Base-by-base conservation (phyloP, 2,329 filamentous ascomycete genomes). In the Phoma herbarum region DNA sequence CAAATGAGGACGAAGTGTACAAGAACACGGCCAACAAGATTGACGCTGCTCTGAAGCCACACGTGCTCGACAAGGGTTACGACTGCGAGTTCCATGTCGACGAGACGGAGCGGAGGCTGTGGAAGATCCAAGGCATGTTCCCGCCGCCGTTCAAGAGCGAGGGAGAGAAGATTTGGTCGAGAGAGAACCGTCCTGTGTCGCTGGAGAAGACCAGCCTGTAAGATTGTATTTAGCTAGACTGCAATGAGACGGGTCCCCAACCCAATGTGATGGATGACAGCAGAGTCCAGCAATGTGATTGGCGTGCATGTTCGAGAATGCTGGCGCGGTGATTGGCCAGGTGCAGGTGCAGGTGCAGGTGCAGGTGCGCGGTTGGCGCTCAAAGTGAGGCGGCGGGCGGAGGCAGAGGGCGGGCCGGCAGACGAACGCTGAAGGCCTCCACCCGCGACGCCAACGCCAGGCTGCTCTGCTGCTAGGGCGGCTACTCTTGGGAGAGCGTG, bases 1-100 rank as follows among this genome's bases (percentile, higher is more conserved):
- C 68, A 14, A 54, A 72, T 10, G 59, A 65, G 2, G 66, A 68
- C 6, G 46, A 50, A 12, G 42, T 29, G n/a, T 62, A 63, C 42
- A 46, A 37, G 11, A 39, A 42, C 9, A 52, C 62, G 3, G 53
- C 54, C 14, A 59, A 52, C 22, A 41, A 39, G 16, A 60, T 81
- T 2, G 73, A 79, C 23, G n/a, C 55, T 4, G 42, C 66, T 0
- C 37, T 82, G 5, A 75, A 77, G 63, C 77, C 78, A 14, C 75
- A 80, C 48, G 58, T 81, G 2, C 66, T 60, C 0, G 78, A 78
- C 23, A 78, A 78, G 57, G 80, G 78, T 0, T 79, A 78, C 44
- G 74, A 78, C 57, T 81, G 72, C 70, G 81, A 83, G 65, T 79
- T 73, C 52, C 75, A 78, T 53, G 66, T 82, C 18, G 70, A 75